A percentile compares a stretch with the other conserved stretches of the same genome.
Conservation (phyloP, 176 grass and related monocot species). For the Alopecurus myosuroides region DNA sequence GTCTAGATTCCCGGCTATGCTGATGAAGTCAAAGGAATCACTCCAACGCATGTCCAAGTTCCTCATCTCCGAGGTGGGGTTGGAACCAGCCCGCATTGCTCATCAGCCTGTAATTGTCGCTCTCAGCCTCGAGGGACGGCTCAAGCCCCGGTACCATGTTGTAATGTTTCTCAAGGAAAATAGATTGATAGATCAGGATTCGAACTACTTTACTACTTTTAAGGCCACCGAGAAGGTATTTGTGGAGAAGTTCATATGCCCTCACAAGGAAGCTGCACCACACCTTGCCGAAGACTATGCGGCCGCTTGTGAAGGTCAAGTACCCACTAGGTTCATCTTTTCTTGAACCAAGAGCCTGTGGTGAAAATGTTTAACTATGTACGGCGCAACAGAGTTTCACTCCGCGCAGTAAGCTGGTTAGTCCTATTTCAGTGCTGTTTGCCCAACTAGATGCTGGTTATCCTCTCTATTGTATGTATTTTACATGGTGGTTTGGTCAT, state of each 20-base stretch:
- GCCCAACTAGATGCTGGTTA: neutral
- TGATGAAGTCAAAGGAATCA: neutral
- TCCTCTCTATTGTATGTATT: neutral
- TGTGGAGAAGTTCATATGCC: too few species aligned
- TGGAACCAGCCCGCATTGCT: neutral
- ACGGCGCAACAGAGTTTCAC: neutral
- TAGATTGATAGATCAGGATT: neutral
- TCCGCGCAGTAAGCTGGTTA: neutral
- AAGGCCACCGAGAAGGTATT: too few species aligned
- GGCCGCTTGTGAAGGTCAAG: neutral
- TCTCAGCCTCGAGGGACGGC: conserved; percentile 10
- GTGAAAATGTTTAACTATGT: neutral
- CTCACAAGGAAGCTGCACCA: too few species aligned
- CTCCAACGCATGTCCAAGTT: neutral
- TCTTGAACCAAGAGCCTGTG: neutral
- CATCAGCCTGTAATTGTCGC: neutral
- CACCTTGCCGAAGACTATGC: neutral
- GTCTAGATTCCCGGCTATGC: rapidly evolving
- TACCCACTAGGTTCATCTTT: neutral
- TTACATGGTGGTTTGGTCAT: too few species aligned
- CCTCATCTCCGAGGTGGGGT: neutral
- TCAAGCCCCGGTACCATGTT: conserved; percentile 25
- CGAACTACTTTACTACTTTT: too few species aligned
- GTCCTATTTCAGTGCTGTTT: neutral
- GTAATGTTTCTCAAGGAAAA: neutral